Conservation (phyloP, 2,329 filamentous ascomycete genomes). For the Thelonectria olida region DNA sequence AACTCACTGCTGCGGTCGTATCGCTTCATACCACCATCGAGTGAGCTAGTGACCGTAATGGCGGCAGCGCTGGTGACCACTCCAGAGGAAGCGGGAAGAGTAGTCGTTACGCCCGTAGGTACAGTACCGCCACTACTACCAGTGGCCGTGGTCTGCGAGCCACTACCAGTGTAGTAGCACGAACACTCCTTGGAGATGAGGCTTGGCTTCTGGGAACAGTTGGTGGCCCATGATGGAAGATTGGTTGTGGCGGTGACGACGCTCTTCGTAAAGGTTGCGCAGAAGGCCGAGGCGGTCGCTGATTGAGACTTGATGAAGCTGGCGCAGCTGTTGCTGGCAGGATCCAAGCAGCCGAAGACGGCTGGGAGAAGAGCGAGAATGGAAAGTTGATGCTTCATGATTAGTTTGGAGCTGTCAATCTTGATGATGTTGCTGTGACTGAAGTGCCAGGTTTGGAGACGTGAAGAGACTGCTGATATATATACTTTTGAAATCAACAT, state of each 20-base stretch:
- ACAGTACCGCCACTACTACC: not conserved
- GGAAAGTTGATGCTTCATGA: not conserved
- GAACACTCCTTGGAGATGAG: constrained; percentile 4
- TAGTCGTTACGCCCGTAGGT: constrained; percentile 2
- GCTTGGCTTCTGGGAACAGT: constrained; percentile 2
- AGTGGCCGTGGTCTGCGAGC: not conserved
- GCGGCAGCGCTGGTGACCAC: constrained; percentile 1
- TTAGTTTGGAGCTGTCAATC: not conserved
- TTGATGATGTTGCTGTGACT: not conserved
- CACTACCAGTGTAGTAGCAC: not conserved
- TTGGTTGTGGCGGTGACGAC: not conserved
- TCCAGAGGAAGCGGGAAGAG: constrained; percentile 15
- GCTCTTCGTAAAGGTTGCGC: not conserved
- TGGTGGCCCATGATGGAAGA: constrained; percentile 1
- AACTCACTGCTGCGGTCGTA: constrained; percentile 17
- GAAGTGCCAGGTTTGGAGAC: not conserved
- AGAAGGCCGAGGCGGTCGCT: not conserved
- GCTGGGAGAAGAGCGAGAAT: not conserved
- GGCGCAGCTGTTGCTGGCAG: constrained; percentile 3
- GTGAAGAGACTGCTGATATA: not conserved
- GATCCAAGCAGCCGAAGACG: not conserved
- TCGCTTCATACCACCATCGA: constrained; percentile 15
- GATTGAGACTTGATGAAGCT: constrained; percentile 4
- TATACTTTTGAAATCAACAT: not conserved
- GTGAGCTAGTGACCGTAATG: constrained; percentile 2